These are phyloP conservation scores for Skeletonema potamos DNA, from an alignment of 108 stramenopile genomes.

Conservation along the genomic window DNA sequence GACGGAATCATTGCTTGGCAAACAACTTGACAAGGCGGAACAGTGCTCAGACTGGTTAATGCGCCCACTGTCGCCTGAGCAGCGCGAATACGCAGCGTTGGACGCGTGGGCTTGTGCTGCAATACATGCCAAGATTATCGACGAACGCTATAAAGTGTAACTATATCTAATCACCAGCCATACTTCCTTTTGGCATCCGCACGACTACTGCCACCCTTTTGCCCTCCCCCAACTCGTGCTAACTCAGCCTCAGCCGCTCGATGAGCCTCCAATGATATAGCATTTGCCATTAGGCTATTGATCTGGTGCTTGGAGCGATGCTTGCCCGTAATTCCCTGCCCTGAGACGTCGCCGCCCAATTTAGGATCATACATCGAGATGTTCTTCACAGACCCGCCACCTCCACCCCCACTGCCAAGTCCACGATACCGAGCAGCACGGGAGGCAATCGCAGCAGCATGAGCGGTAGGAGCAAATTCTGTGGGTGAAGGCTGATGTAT, in stretches of 20 bases:
- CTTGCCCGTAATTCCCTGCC: slow-evolving; percentile 34
- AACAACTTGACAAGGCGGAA: slow-evolving; percentile 75
- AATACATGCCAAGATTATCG: slow-evolving; percentile 39
- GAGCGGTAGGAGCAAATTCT: slow-evolving; percentile 45
- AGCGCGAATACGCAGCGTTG: slow-evolving; percentile 70
- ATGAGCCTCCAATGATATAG: slow-evolving; percentile 46
- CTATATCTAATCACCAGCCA: slow-evolving; percentile 32
- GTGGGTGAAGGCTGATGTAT: slow-evolving; percentile 41
- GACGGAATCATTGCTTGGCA: slow-evolving; percentile 62
- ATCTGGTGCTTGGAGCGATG: slow-evolving; percentile 49
- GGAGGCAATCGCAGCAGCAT: slow-evolving; percentile 44
- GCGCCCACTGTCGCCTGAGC: slow-evolving; percentile 60
- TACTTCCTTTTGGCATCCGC: slow-evolving; percentile 47
- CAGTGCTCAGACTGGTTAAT: slow-evolving; percentile 68
- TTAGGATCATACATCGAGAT: slow-evolving; percentile 52
- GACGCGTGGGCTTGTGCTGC: slow-evolving; percentile 79
- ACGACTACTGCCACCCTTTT: slow-evolving; percentile 16
- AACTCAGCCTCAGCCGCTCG: slow-evolving; percentile 42
- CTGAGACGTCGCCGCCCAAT: slow-evolving; percentile 37
- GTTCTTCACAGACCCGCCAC: background rate
- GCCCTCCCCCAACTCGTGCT: slow-evolving; percentile 30
- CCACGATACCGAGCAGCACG: slow-evolving; percentile 30
- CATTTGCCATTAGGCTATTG: slow-evolving; percentile 50
- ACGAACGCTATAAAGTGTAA: background rate
- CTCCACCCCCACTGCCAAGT: slow-evolving; percentile 14